Evolutionary conservation across 2,329 filamentous ascomycete species (phyloP).

Genomic region (Apiospora marii): DNA sequence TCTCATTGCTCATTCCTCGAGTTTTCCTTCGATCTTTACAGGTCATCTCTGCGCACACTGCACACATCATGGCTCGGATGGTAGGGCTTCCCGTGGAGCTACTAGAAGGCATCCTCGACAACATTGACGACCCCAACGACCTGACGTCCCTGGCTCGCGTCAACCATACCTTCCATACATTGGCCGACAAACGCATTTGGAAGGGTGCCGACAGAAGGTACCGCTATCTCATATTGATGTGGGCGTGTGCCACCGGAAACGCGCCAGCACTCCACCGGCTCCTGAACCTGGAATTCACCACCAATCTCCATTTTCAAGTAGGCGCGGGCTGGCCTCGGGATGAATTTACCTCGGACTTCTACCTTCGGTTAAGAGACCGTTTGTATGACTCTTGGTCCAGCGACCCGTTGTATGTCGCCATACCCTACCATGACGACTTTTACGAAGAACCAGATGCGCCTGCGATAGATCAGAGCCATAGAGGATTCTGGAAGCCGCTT

Average conservation of each 20-base stretch:
- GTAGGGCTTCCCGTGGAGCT: neutral
- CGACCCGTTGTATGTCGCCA: neutral
- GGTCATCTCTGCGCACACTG: neutral
- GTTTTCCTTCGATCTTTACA: neutral
- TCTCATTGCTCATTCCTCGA: neutral
- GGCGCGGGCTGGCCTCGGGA: fast-evolving
- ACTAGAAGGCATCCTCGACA: neutral
- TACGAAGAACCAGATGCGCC: neutral
- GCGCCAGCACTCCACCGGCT: neutral
- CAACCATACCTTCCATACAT: neutral
- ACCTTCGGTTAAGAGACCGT: neutral
- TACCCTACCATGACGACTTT: neutral
- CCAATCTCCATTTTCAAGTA: neutral
- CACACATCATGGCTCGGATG: neutral
- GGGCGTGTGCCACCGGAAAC: neutral
- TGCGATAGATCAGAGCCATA: neutral
- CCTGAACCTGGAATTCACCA: neutral
- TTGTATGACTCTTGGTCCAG: too few relatives aligned
- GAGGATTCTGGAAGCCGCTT: neutral
- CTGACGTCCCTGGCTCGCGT: neutral
- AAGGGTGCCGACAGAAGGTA: neutral
- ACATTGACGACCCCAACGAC: neutral
- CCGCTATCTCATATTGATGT: neutral
- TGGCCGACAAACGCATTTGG: neutral
- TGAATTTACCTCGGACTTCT: neutral